Evolutionary conservation across 345 rosid species (phyloP).

Genomic region (Eucalyptus grandis): DNA sequence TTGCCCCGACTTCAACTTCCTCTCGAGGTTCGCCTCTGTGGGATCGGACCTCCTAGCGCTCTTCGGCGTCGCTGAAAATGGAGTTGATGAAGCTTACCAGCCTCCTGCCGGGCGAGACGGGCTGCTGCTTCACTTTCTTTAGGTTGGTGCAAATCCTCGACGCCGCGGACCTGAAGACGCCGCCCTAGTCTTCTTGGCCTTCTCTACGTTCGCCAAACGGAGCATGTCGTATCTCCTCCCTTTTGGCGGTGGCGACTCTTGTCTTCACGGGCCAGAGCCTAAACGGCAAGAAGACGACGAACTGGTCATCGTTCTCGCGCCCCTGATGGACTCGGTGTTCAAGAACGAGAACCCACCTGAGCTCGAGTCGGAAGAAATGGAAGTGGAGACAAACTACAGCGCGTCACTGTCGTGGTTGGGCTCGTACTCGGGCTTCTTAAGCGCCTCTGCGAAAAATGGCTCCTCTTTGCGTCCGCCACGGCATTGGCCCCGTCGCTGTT

Average conservation of each 20-base stretch:
- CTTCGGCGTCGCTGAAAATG: constrained; percentile 32
- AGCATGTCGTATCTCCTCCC: background rate
- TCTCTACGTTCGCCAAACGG: constrained; percentile 32
- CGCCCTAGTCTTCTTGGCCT: background rate
- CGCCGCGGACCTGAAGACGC: constrained; percentile 25
- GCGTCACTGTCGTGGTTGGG: too few species aligned
- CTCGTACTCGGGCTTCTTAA: too few species aligned
- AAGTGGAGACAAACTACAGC: too few species aligned
- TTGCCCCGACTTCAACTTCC: constrained; percentile 22
- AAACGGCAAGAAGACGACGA: constrained; percentile 4
- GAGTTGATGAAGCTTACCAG: constrained; percentile 60
- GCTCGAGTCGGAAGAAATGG: too few species aligned
- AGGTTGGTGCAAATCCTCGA: constrained; percentile 29
- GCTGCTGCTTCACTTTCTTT: constrained; percentile 62
- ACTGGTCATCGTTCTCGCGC: too few species aligned
- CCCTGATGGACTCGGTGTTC: too few species aligned
- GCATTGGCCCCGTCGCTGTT: too few species aligned
- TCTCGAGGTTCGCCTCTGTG: background rate
- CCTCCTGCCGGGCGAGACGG: constrained; percentile 68
- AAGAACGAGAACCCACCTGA: too few species aligned
- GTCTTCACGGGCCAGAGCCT: constrained; percentile 36
- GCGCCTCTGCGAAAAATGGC: too few species aligned
- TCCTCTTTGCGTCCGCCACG: too few species aligned
- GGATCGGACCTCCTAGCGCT: background rate
- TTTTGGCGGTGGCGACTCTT: constrained; percentile 7